Conservation (phyloP, 2,329 filamentous ascomycete species). For the Pseudopyricularia javanii region DNA sequence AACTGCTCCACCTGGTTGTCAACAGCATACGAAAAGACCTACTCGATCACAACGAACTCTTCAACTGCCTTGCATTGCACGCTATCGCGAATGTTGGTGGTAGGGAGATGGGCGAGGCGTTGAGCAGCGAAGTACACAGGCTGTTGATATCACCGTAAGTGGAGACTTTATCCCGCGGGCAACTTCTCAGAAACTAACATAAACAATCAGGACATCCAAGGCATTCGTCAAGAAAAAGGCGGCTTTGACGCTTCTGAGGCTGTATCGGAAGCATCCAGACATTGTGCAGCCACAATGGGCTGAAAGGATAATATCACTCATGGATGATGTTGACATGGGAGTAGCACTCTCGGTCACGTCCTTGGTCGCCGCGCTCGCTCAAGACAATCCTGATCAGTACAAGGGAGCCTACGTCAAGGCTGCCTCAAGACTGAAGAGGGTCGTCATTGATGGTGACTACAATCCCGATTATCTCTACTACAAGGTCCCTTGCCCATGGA, state of each 20-base stretch:
- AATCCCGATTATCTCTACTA: slow-evolving; percentile 93
- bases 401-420: slow-evolving; percentile 91
- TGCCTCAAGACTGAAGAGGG: slow-evolving; percentile 75
- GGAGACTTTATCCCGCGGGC: background rate
- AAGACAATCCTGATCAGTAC: slow-evolving; percentile 91
- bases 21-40: slow-evolving; percentile 98
- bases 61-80: slow-evolving; percentile 92
- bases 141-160: slow-evolving; percentile 87
- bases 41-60: slow-evolving; percentile 88
- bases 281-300: slow-evolving; percentile 97
- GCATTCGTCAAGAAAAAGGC: slow-evolving; percentile 99
- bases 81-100: slow-evolving; percentile 97
- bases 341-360: slow-evolving; percentile 94
- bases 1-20: slow-evolving; percentile 88
- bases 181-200: slow-evolving; percentile 6
- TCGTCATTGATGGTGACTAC: slow-evolving; percentile 83
- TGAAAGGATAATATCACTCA: slow-evolving; percentile 94
- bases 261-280: slow-evolving; percentile 88
- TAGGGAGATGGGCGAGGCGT: slow-evolving; percentile 90
- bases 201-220: slow-evolving; percentile 51
- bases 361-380: slow-evolving; percentile 83
- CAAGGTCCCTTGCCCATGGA: slow-evolving; percentile 98
- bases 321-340: slow-evolving; percentile 92
- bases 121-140: slow-evolving; percentile 84
- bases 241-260: slow-evolving; percentile 76